phyloP scores from a whole-genome alignment of 495 filamentous ascomycete genomes.

The Penicillium arizonense region DNA sequence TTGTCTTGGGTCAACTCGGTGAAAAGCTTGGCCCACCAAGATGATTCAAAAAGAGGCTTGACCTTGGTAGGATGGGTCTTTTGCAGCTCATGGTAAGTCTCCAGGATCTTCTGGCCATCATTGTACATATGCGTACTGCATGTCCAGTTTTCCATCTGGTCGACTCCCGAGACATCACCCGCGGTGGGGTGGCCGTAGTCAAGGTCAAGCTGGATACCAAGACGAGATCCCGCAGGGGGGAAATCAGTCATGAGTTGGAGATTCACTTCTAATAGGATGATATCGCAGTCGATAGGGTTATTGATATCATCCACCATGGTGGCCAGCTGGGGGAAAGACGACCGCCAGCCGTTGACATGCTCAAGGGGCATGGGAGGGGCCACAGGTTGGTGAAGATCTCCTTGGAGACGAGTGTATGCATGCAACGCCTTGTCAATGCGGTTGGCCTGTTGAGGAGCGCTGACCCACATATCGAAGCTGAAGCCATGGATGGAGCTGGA shows the following conservation, averaged over 20 bases:
- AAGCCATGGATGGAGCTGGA: conserved; percentile 40
- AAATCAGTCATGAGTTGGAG: conserved; percentile 47
- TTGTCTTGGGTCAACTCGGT: conserved; percentile 40
- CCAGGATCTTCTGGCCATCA: conserved; percentile 31
- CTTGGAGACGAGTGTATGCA: conserved; percentile 50
- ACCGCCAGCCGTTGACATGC: conserved; percentile 42
- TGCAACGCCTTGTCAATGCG: conserved; percentile 44
- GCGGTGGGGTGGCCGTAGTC: conserved; percentile 39
- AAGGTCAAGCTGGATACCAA: conserved; percentile 46
- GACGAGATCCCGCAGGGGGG: conserved; percentile 37
- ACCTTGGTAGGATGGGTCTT: conserved; percentile 42
- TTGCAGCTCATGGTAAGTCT: conserved; percentile 34
- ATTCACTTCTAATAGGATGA: conserved; percentile 49
- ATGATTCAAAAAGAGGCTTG: conserved; percentile 46
- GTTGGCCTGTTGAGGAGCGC: conserved; percentile 39
- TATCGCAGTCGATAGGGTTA: conserved; percentile 40
- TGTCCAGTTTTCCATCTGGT: conserved; percentile 47
- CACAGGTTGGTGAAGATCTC: conserved; percentile 35
- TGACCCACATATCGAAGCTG: conserved; percentile 54
- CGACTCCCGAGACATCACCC: conserved; percentile 35
- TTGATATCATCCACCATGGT: conserved; percentile 35
- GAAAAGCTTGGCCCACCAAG: conserved; percentile 51
- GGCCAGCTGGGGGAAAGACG: conserved; percentile 44
- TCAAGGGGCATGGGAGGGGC: conserved; percentile 42
- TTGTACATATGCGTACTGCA: conserved; percentile 48